Conservation (phyloP, 1,284 basidiomycete genomes). For the Pseudozyma sp. region DNA sequence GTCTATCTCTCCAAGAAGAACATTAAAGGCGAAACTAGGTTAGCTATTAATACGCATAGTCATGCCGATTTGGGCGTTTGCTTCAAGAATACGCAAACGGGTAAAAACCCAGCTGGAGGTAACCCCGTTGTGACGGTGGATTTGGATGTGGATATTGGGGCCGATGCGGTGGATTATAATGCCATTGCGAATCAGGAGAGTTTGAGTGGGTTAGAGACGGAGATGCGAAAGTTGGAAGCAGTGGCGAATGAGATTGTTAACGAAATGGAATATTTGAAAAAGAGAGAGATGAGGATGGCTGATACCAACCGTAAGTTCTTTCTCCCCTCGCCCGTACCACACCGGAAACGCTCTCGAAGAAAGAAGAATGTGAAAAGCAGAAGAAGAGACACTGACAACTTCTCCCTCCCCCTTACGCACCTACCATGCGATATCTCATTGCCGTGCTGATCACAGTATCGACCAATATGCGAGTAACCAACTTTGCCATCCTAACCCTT, state of each 20-base stretch:
- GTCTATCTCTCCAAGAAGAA: slow-evolving; percentile 90
- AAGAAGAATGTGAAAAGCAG: not conserved
- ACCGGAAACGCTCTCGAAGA: too few relatives aligned
- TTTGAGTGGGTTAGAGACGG: slow-evolving; percentile 92
- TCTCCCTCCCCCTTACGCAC: not conserved
- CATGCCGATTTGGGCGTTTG: slow-evolving; percentile 96
- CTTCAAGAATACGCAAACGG: slow-evolving; percentile 76
- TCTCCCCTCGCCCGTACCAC: not conserved
- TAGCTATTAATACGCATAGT: slow-evolving; percentile 92
- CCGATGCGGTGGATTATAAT: slow-evolving; percentile 98
- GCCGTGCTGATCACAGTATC: slow-evolving; percentile 75
- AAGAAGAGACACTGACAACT: not conserved
- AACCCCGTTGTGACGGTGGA: slow-evolving; percentile 73
- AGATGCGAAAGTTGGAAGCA: slow-evolving; percentile 97
- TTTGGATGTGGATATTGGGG: slow-evolving; percentile 96
- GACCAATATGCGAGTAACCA: slow-evolving; percentile 89
- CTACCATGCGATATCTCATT: too few relatives aligned
- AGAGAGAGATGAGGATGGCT: slow-evolving; percentile 88
- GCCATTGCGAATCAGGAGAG: slow-evolving; percentile 99
- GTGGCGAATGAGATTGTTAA: slow-evolving; percentile 93
- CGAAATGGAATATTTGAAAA: slow-evolving; percentile 91
- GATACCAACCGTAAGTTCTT: slow-evolving; percentile 83
- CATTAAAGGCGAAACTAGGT: slow-evolving; percentile 88
- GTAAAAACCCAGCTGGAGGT: not conserved
- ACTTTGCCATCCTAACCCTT: slow-evolving; percentile 90